phyloP scores from a whole-genome alignment of 2,329 filamentous ascomycete species.

The Aspergillus intermedius region DNA sequence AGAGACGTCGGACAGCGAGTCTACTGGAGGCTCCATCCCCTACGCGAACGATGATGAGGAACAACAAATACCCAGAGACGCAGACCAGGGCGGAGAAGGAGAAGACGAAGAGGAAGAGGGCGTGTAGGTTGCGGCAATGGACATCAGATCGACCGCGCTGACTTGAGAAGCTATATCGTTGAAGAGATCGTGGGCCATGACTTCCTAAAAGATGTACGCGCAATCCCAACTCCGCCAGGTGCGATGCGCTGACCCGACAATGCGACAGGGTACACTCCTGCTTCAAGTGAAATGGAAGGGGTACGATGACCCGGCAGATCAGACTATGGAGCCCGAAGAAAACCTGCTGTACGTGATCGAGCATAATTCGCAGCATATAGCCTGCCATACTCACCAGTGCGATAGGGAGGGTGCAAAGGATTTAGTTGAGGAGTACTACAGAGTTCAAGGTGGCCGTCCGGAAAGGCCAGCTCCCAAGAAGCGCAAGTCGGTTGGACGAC shows the following conservation, averaged over 20 bases:
- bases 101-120: conserved; percentile 29
- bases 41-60: conserved; percentile 24
- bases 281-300: conserved; percentile 45
- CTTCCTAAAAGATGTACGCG: conserved; percentile 27
- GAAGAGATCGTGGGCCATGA: conserved; percentile 35
- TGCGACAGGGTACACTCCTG: conserved; percentile 28
- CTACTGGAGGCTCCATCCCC: conserved; percentile 31
- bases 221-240: background rate
- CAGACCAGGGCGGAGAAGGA: conserved; percentile 17
- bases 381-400: conserved; percentile 10
- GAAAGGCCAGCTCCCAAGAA: conserved; percentile 23
- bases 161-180: conserved; percentile 32
- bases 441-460: conserved; percentile 37
- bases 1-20: conserved; percentile 32
- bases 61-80: conserved; percentile 6
- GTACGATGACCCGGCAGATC: conserved; percentile 37
- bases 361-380: background rate
- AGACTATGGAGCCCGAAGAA: conserved; percentile 42
- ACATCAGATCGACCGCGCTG: conserved; percentile 9
- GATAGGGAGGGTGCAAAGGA: conserved; percentile 35
- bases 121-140: conserved; percentile 22
- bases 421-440: conserved; percentile 36
- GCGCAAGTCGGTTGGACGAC: conserved; percentile 27
- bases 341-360: conserved; percentile 32
- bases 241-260: conserved; percentile 18